Percentiles rank a stretch among this genome's conserved stretches.
phyloP scores from a whole-genome alignment of 2,329 filamentous ascomycete species.

The Fusarium temperatum region DNA sequence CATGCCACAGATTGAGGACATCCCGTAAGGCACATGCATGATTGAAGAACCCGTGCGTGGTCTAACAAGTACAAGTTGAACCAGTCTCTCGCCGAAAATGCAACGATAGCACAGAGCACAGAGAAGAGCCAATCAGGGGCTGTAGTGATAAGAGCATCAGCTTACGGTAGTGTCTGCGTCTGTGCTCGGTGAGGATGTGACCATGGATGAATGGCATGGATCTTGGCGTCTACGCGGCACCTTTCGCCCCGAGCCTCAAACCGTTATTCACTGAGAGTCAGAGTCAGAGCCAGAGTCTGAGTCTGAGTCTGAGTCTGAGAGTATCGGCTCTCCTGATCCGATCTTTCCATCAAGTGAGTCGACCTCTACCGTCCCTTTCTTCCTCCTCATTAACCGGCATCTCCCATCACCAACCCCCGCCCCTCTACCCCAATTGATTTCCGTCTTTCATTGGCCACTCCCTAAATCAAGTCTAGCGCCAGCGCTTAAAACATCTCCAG shows the following conservation, averaged over 20 bases:
- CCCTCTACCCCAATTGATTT: background rate
- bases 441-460: conserved; percentile 21
- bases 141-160: background rate
- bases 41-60: background rate
- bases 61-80: background rate
- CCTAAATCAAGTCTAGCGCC: conserved; percentile 31
- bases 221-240: conserved; percentile 10
- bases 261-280: background rate
- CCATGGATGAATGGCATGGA: background rate
- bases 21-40: background rate
- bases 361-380: background rate
- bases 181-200: background rate
- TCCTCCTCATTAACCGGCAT: background rate
- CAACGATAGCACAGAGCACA: background rate
- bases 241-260: background rate
- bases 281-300: background rate
- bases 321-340: conserved; percentile 28
- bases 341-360: conserved; percentile 27
- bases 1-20: background rate
- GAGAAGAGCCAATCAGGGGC: background rate
- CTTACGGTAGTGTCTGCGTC: conserved; percentile 15
- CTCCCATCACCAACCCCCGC: conserved; percentile 2
- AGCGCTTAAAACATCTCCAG: conserved; percentile 42
- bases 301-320: background rate
- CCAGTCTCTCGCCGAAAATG: background rate